phyloP scores from a whole-genome alignment of 371 early-diverging fungal genomes.

The Mycotypha africana region DNA sequence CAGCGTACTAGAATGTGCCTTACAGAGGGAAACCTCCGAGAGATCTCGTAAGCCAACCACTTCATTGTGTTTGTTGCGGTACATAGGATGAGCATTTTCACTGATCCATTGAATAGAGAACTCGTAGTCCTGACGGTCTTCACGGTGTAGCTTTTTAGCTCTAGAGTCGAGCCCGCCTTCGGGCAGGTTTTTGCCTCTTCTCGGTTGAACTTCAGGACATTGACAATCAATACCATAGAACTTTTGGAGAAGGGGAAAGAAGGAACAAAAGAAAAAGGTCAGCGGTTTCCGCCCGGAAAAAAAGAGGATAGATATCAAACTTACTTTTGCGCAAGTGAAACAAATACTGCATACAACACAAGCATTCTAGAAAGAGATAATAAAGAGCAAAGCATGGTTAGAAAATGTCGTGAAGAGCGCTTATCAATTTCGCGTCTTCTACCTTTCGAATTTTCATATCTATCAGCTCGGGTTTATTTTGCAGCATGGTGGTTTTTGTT shows the following conservation, averaged over 20 bases:
- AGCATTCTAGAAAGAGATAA: slow-evolving; percentile 17
- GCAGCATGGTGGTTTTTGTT: too few relatives aligned
- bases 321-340: slow-evolving; percentile 23
- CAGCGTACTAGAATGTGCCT: slow-evolving; percentile 31
- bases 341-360: slow-evolving; percentile 21
- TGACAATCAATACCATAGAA: slow-evolving; percentile 24
- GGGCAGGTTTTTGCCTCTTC: slow-evolving; percentile 32
- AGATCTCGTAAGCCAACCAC: slow-evolving; percentile 12
- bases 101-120: slow-evolving; percentile 24
- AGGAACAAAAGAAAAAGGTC: background rate
- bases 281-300: background rate
- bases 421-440: too few relatives aligned
- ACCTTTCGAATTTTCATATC: too few relatives aligned
- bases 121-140: slow-evolving; percentile 24
- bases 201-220: slow-evolving; percentile 24
- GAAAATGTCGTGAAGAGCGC: too few relatives aligned
- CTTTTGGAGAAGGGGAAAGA: slow-evolving; percentile 4
- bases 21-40: slow-evolving; percentile 30
- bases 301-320: background rate
- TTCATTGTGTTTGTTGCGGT: slow-evolving; percentile 12
- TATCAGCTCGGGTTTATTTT: too few relatives aligned
- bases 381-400: too few relatives aligned
- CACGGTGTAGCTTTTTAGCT: slow-evolving; percentile 22
- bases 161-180: slow-evolving; percentile 25
- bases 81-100: slow-evolving; percentile 21